Evolutionary conservation across 139 green algal species (phyloP).

Genomic region (Prasinococcaceae sp.): DNA sequence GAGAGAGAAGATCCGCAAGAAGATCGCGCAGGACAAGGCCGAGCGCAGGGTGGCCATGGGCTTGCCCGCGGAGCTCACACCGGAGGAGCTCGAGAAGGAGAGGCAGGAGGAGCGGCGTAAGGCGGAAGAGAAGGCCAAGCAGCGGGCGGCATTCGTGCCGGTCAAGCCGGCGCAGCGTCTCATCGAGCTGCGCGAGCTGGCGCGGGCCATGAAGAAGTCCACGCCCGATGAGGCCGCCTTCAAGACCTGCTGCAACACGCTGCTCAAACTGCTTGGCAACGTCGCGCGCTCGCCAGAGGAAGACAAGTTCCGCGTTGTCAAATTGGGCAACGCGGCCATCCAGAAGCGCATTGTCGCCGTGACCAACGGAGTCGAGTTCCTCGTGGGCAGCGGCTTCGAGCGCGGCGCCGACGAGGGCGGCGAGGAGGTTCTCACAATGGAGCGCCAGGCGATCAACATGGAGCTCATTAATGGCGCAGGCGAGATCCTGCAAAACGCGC

Average conservation of each 20-base stretch:
- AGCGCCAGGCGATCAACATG: too few relatives aligned
- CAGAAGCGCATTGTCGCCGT: slow-evolving; percentile 52
- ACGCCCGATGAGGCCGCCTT: slow-evolving; percentile 43
- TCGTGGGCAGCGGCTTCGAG: too few relatives aligned
- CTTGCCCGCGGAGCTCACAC: slow-evolving; percentile 72
- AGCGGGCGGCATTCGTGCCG: slow-evolving; percentile 19
- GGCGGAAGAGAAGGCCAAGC: slow-evolving; percentile 17
- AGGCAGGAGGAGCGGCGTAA: slow-evolving; percentile 22
- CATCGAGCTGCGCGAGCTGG: slow-evolving; percentile 28
- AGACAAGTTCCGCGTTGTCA: slow-evolving; percentile 78
- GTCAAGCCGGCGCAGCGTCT: slow-evolving; percentile 44
- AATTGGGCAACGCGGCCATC: slow-evolving; percentile 66
- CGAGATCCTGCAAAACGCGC: too few relatives aligned
- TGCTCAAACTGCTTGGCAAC: slow-evolving; percentile 77
- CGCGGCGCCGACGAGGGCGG: slow-evolving; percentile 26
- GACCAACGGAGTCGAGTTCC: too few relatives aligned
- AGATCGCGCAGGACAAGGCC: slow-evolving; percentile 73
- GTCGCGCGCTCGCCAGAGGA: slow-evolving; percentile 49
- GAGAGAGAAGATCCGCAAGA: slow-evolving; percentile 46
- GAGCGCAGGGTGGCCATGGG: slow-evolving; percentile 64
- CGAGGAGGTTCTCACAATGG: too few relatives aligned
- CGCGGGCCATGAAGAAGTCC: slow-evolving; percentile 78
- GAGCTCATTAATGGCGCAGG: too few relatives aligned
- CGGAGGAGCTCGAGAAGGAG: slow-evolving; percentile 64
- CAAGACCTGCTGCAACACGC: slow-evolving; percentile 49